Evolutionary conservation across 225 moss, liverwort and hornwort genomes (phyloP).

Genomic region (Physcomitrellopsis africana): DNA sequence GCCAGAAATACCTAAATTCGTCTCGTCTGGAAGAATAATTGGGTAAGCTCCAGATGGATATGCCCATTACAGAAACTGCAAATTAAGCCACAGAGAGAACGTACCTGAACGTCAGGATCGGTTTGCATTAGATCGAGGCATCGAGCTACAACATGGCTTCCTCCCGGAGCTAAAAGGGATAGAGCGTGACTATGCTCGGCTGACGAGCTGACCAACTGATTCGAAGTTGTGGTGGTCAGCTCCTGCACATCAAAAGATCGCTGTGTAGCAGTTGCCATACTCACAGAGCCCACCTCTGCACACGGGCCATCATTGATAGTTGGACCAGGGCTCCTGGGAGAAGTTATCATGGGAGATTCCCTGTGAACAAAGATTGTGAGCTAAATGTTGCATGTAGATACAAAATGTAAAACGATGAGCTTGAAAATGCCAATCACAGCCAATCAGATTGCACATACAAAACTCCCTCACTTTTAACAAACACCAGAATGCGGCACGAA

Average conservation of each 20-base stretch:
- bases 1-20: neutral
- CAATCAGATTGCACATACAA: conserved; percentile 1
- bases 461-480: neutral
- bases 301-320: conserved; percentile 42
- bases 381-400: neutral
- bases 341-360: conserved; percentile 46
- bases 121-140: conserved; percentile 82
- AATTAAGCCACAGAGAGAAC: neutral
- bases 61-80: neutral
- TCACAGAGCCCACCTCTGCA: conserved; percentile 51
- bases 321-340: conserved; percentile 45
- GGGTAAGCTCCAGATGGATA: too few relatives aligned
- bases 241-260: conserved; percentile 57
- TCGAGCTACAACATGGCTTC: conserved; percentile 60
- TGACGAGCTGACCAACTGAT: conserved; percentile 50
- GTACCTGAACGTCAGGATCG: conserved; percentile 75
- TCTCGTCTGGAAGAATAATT: neutral
- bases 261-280: conserved; percentile 50
- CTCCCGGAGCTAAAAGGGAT: conserved; percentile 52
- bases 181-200: conserved; percentile 44
- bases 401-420: neutral
- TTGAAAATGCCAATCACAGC: neutral
- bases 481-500: too few relatives aligned
- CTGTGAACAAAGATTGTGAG: conserved; percentile 33
- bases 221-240: conserved; percentile 37